Evolutionary conservation across 805 yeast species (phyloP).

Genomic region (Sugiyamaella mastotermitis): DNA sequence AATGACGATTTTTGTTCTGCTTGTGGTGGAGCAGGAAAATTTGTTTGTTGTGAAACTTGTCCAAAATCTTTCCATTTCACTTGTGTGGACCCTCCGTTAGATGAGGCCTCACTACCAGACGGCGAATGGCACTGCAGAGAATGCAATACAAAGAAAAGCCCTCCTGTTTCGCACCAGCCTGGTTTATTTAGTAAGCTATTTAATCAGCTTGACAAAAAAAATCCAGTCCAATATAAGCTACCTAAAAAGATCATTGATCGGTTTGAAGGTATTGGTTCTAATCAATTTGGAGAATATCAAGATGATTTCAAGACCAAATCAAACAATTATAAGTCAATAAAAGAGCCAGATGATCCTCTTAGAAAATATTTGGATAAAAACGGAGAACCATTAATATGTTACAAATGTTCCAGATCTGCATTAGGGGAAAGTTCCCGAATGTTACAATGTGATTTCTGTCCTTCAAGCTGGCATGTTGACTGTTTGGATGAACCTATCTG

Average conservation of each 20-base stretch:
- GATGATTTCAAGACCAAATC: conserved; percentile 41
- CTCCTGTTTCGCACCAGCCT: conserved; percentile 30
- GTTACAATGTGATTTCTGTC: conserved; percentile 77
- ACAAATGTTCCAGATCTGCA: conserved; percentile 69
- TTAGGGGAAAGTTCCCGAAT: conserved; percentile 49
- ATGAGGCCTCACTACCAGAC: conserved; percentile 68
- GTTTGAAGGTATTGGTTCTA: conserved; percentile 67
- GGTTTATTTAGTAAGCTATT: conserved; percentile 53
- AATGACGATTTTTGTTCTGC: conserved; percentile 91
- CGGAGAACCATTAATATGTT: conserved; percentile 68
- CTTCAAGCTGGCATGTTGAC: conserved; percentile 81
- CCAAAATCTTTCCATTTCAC: conserved; percentile 88
- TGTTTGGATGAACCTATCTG: conserved; percentile 77
- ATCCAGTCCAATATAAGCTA: conserved; percentile 60
- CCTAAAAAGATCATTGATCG: conserved; percentile 66
- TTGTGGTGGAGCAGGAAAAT: conserved; percentile 84
- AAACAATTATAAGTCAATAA: conserved; percentile 2
- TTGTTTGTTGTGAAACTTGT: conserved; percentile 90
- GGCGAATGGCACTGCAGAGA: conserved; percentile 87
- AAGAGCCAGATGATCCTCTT: conserved; percentile 16
- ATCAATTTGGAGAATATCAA: conserved; percentile 63
- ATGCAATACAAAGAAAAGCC: conserved; percentile 47
- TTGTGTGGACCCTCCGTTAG: conserved; percentile 86
- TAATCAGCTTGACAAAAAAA: conserved; percentile 49
- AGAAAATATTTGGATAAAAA: conserved; percentile 55